phyloP scores from a whole-genome alignment of 306 rosid species.

The Betula pendula region DNA sequence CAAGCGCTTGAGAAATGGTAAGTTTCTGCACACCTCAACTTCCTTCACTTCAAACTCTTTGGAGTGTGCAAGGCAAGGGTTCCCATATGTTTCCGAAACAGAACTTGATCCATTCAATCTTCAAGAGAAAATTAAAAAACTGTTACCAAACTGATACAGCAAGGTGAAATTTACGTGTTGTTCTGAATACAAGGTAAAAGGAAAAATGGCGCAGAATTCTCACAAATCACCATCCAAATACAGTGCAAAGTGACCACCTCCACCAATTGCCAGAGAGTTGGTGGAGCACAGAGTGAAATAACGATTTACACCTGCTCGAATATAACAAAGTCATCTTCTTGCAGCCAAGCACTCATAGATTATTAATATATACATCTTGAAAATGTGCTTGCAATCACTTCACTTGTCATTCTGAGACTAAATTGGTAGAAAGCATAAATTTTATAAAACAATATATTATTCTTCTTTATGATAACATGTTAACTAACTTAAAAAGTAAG shows the following conservation, averaged over 20 bases:
- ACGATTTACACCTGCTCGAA: slow-evolving; percentile 71
- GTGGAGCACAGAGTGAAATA: slow-evolving; percentile 79
- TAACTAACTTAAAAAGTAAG: not conserved
- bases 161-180: not conserved
- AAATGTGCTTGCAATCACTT: not conserved
- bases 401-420: not conserved
- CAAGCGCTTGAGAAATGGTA: slow-evolving; percentile 8
- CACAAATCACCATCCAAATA: slow-evolving; percentile 90
- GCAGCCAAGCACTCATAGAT: not conserved
- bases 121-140: not conserved
- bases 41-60: slow-evolving; percentile 86
- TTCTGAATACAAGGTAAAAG: not conserved
- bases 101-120: slow-evolving; percentile 94
- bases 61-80: slow-evolving; percentile 89
- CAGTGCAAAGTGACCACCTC: slow-evolving; percentile 87
- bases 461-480: not conserved
- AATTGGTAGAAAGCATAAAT: slow-evolving; percentile 1
- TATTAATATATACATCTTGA: not conserved
- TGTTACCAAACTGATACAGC: not conserved
- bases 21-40: slow-evolving; percentile 62
- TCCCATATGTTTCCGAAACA: slow-evolving; percentile 79
- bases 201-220: slow-evolving; percentile 30
- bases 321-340: slow-evolving; percentile 7
- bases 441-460: not conserved
- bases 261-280: slow-evolving; percentile 80